phyloP scores from a whole-genome alignment of 352 stramenopile genomes.

The Phytophthora hibernalis region DNA sequence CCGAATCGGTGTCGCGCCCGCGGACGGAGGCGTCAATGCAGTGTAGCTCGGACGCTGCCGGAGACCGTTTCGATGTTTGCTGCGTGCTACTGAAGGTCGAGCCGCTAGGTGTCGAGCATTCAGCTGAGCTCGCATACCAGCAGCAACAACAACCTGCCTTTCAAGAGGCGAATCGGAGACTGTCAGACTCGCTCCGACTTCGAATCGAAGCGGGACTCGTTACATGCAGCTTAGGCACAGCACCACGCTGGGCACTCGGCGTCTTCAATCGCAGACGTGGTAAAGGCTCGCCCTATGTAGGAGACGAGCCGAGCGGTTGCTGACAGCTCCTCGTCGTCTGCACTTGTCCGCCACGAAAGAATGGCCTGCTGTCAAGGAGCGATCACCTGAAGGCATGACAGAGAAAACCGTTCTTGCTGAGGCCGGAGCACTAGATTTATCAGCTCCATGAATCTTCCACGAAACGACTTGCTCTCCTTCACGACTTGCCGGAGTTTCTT shows the following conservation, averaged over 20 bases:
- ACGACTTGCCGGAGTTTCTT: not conserved
- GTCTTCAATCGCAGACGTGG: not conserved
- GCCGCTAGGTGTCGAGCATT: constrained; percentile 14
- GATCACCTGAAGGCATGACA: not conserved
- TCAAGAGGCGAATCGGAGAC: constrained; percentile 28
- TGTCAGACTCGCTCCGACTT: constrained; percentile 1
- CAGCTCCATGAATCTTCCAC: not conserved
- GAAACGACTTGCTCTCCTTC: not conserved
- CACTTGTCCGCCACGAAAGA: constrained; percentile 20
- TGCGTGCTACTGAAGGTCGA: constrained; percentile 7
- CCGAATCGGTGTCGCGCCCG: not conserved
- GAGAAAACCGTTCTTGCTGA: not conserved
- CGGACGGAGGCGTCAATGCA: constrained; percentile 5
- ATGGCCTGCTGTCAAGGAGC: constrained; percentile 1
- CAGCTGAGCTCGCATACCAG: constrained; percentile 26
- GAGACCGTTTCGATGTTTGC: constrained; percentile 18
- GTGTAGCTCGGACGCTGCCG: constrained; percentile 13
- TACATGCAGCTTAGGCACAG: constrained; percentile 25
- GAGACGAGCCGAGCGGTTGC: constrained; percentile 14
- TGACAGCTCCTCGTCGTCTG: constrained; percentile 2
- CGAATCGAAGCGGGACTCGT: constrained; percentile 6
- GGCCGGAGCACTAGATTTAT: constrained; percentile 20
- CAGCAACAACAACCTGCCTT: not conserved
- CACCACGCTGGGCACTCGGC: constrained; percentile 9
- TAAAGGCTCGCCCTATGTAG: not conserved